Conservation (phyloP, 164 flowering plant genomes). For the Umbellularia californica region DNA sequence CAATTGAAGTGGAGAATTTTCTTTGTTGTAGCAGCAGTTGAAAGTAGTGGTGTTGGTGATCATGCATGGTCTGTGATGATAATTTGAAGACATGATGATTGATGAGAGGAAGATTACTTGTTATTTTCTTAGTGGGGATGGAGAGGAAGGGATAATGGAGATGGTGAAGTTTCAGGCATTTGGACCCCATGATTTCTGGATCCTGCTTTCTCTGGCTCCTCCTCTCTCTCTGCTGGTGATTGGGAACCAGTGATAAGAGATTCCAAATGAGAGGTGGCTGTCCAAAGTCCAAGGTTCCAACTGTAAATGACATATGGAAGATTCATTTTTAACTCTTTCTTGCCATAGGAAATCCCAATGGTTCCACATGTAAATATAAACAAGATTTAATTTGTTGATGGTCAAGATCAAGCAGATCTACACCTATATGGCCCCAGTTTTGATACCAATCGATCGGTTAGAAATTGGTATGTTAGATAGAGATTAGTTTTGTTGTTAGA, state of each 20-base stretch:
- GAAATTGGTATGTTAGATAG: too few relatives aligned
- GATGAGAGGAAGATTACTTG: not conserved
- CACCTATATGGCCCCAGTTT: too few relatives aligned
- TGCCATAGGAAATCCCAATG: too few relatives aligned
- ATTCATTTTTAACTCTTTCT: not conserved
- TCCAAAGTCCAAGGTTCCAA: not conserved
- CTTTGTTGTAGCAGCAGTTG: not conserved
- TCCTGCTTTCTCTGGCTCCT: not conserved
- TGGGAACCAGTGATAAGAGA: not conserved
- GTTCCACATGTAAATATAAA: too few relatives aligned
- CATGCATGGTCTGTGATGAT: not conserved
- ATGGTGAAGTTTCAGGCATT: constrained; percentile 29
- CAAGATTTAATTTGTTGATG: too few relatives aligned
- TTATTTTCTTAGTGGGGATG: constrained; percentile 12
- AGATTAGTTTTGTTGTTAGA: too few relatives aligned
- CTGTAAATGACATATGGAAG: not conserved
- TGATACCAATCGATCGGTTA: too few relatives aligned
- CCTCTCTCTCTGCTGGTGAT: too few relatives aligned
- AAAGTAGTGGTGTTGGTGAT: not conserved
- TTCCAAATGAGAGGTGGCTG: not conserved
- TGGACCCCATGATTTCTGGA: constrained; percentile 38
- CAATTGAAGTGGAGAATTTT: not conserved
- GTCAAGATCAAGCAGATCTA: too few relatives aligned
- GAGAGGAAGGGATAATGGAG: constrained; percentile 35
- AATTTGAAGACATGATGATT: not conserved